Evolutionary conservation across 2,329 filamentous ascomycete genomes (phyloP).

Genomic region (Microcera coccophila): DNA sequence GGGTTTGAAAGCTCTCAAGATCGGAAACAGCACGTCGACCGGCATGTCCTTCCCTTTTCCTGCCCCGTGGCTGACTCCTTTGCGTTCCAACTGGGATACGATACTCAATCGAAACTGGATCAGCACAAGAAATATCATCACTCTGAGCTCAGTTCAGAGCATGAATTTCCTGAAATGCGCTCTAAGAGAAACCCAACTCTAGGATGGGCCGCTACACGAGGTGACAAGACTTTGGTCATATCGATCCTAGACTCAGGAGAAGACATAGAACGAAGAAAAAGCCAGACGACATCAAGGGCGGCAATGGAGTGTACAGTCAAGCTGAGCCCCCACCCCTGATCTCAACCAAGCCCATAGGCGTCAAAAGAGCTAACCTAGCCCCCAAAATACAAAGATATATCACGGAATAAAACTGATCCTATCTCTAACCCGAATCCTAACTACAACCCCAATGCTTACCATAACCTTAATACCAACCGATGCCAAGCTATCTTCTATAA

Average conservation of each 20-base stretch:
- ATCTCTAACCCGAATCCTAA: background rate
- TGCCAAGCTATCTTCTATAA: too few relatives aligned
- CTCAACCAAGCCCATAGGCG: background rate
- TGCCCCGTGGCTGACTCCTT: slow-evolving; percentile 3
- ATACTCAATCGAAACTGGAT: background rate
- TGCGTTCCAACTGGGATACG: slow-evolving; percentile 1
- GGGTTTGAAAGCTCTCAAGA: slow-evolving; percentile 3
- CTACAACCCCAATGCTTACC: background rate
- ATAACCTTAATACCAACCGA: background rate
- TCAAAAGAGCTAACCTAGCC: too few relatives aligned
- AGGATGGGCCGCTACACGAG: background rate
- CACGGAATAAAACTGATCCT: too few relatives aligned
- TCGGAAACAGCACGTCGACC: slow-evolving; percentile 1
- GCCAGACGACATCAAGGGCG: too few relatives aligned
- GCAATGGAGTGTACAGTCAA: background rate
- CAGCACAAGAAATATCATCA: background rate
- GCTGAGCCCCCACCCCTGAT: background rate
- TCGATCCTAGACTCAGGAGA: background rate
- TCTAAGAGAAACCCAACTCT: background rate
- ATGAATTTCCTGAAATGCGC: background rate
- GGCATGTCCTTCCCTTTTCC: slow-evolving; percentile 8
- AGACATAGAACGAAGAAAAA: background rate
- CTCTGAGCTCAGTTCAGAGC: background rate
- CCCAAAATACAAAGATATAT: too few relatives aligned
- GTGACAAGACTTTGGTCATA: background rate